Evolutionary conservation across 257 asterid genomes (phyloP), one percentile per base, ranked within the genome.

Genomic region (Fraxinus americana): DNA sequence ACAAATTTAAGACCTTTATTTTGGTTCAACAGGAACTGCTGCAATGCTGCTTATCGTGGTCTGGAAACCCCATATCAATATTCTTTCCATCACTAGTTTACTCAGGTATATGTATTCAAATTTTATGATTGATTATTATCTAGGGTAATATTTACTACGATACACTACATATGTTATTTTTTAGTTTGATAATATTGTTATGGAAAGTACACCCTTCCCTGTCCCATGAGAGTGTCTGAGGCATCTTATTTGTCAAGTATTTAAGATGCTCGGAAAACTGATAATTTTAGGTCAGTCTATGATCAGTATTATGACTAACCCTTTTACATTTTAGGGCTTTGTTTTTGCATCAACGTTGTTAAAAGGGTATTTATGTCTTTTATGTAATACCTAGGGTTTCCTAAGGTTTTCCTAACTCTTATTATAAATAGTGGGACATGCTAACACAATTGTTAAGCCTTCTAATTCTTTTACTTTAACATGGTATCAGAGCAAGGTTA

Each of bases 41-140:
- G 91, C 89, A 11, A 92, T 96, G 93, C 88, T 96, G 83, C 99
- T 96, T 77, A 87, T 91, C 87, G 84, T 93, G 90, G 96, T 96
- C 79, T 96, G 99, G 99, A 84, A 92, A 75, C 93, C 94, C 82
- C 88, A 89, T 71, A 82, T 93, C 82, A 81, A 80, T 85, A 75
- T 93, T 82, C 88, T 95, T 38, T 90, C 99, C 74, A 91, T 88
- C 71, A 78, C 91, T 34, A 88, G 89, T 83, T 82, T 93, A 68
- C 94, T 96, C 87, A 92, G 99, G 99, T 96, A 52, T 73, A 75
- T 74, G 75, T 63, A 29, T 74, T 71, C 19, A 43, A 67, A 27
- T 70, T 75, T 71, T 30, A 35, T 80, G 73, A 72, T 75, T 69
- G 67, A 73, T 34, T 80, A 75, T 30, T 81, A 72, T 73, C 69